These are phyloP conservation scores for Boletus sp. DNA, from an alignment of 768 basidiomycete genomes.

Conservation along the genomic window DNA sequence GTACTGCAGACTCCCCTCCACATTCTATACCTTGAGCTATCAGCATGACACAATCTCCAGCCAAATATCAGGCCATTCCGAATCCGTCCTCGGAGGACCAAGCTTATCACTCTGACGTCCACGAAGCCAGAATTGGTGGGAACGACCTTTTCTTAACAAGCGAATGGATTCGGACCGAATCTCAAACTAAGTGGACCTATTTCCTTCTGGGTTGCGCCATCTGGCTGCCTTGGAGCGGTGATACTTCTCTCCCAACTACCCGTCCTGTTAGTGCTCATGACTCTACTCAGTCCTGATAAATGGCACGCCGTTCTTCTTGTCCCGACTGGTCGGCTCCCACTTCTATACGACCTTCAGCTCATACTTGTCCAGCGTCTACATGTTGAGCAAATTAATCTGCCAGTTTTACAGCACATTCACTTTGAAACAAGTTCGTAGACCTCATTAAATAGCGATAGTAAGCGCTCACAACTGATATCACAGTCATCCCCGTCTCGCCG, in stretches of 20 bases:
- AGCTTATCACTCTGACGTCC: not conserved
- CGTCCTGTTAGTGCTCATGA: not conserved
- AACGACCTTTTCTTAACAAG: slow-evolving; percentile 23
- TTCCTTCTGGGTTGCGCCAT: slow-evolving; percentile 80
- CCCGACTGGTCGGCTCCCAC: slow-evolving; percentile 61
- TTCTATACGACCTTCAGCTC: slow-evolving; percentile 62
- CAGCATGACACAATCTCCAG: slow-evolving; percentile 9
- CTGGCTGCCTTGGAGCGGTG: slow-evolving; percentile 90
- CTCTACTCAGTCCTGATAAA: slow-evolving; percentile 73
- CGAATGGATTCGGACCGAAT: slow-evolving; percentile 32
- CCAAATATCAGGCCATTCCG: slow-evolving; percentile 21
- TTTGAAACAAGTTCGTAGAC: slow-evolving; percentile 57
- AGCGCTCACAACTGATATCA: slow-evolving; percentile 4
- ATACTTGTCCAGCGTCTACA: slow-evolving; percentile 63
- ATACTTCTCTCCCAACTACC: slow-evolving; percentile 16
- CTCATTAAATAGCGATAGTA: not conserved
- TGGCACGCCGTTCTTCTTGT: slow-evolving; percentile 77
- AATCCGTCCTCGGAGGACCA: slow-evolving; percentile 22
- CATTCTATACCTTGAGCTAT: not conserved
- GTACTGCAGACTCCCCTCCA: not conserved
- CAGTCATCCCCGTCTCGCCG: slow-evolving; percentile 63
- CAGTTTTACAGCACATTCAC: slow-evolving; percentile 73
- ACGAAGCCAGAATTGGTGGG: not conserved
- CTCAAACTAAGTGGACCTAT: slow-evolving; percentile 57
- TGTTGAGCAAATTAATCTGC: slow-evolving; percentile 62